These are phyloP conservation scores for Claviceps arundinis DNA, from an alignment of 2,329 filamentous ascomycete genomes.

Conservation along the genomic window DNA sequence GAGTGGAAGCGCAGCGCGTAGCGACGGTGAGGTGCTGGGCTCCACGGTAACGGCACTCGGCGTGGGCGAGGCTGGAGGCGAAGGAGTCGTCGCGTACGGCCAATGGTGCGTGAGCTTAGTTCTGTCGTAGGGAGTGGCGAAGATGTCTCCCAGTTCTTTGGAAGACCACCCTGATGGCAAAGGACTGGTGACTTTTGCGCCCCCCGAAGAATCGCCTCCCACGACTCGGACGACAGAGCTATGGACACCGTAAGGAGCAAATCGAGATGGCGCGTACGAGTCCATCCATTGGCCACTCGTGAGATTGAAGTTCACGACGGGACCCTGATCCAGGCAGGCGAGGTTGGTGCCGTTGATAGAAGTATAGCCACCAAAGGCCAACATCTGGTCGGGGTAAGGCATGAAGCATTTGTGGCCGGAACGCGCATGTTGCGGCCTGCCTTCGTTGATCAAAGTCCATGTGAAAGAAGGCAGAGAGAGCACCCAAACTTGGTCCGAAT, in stretches of 20 bases:
- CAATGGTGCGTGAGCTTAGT: conserved; percentile 46
- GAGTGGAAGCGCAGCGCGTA: conserved; percentile 7
- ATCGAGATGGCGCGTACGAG: conserved; percentile 51
- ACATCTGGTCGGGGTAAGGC: conserved; percentile 68
- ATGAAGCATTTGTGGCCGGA: conserved; percentile 65
- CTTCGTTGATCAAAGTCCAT: conserved; percentile 47
- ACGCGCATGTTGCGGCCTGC: conserved; percentile 41
- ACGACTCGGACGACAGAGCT: conserved; percentile 49
- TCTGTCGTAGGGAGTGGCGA: conserved; percentile 40
- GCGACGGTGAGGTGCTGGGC: background rate
- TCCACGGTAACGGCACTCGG: background rate
- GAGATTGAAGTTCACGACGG: conserved; percentile 59
- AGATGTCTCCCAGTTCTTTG: conserved; percentile 36
- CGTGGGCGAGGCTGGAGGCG: background rate
- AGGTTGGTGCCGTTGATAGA: conserved; percentile 14
- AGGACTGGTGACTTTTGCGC: conserved; percentile 56
- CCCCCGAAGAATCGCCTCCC: conserved; percentile 51
- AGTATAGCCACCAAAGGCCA: conserved; percentile 57
- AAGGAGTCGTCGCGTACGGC: conserved; percentile 34
- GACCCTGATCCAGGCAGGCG: conserved; percentile 36
- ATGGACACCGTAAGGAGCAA: conserved; percentile 57
- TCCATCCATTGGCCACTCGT: conserved; percentile 56
- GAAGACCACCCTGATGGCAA: conserved; percentile 42
- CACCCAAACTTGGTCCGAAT: conserved; percentile 63
- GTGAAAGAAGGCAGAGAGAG: conserved; percentile 68